Base-by-base conservation (phyloP, 257 asterid species). In the Solanum okadae region DNA sequence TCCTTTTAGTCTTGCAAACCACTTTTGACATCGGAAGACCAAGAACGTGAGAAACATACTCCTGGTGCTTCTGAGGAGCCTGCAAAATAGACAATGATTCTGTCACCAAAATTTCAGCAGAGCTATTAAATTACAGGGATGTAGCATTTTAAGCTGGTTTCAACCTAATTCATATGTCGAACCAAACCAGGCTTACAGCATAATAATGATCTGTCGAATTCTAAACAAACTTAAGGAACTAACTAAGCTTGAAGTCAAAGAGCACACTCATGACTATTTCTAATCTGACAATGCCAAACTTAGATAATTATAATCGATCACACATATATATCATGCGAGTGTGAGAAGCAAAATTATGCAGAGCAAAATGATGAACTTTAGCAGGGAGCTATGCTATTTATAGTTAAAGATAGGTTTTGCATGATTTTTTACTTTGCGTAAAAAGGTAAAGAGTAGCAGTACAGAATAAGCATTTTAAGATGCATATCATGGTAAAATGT, bases 1-100 rank as follows among this genome's bases (percentile, higher is more conserved):
- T 94, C 93, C 99, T 92, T 94, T 97, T 97, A 44, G 96, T 95
- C 95, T 91, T 96, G 94, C 99, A 96, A 63, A 97, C 98, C 86
- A 97, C 99, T 91, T 97, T 97, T 61, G 99, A 95, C 99, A 96
- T 97, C 46, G 99, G 96, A 86, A 97, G 97, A 88, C 98, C 98
- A 76, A 97, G 98, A 87, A 97, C 98, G 85, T 63, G 95, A 46
- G 98, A 87, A 22, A 97, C 96, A 92, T 96, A 96, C 90, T 96
- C 93, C 89, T 97, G 99, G 92, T 97, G 98, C 93, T 95, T 96
- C 91, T 92, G 95, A 89, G 98, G 98, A 82, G 98, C 94, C 99
- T 97, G 92, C 52, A 73, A 77, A 88, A 71, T 23, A 73, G 85
- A 34, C 20, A 86, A 72, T 10, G 63, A 88, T 70, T 13, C 20